These are phyloP conservation scores for Neofusicoccum umdonicola DNA, from an alignment of 2,329 filamentous ascomycete genomes.

Conservation along the genomic window DNA sequence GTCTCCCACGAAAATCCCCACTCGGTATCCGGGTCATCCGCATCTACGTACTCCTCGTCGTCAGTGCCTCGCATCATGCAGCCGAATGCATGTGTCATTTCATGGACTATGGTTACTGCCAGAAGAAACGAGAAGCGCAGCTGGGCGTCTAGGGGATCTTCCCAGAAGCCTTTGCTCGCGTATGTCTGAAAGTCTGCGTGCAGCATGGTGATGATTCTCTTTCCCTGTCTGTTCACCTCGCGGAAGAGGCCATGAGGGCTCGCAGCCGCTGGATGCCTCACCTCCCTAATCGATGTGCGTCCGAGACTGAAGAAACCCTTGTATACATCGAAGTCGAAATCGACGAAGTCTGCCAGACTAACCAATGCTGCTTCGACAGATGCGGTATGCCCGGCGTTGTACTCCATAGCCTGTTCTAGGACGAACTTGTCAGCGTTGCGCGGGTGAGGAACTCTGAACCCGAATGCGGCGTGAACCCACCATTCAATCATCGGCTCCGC, in stretches of 20 bases:
- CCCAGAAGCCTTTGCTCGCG: background rate
- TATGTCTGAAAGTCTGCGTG: background rate
- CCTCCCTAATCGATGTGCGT: background rate
- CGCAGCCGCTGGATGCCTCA: background rate
- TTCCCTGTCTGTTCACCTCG: background rate
- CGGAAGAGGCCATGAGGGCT: background rate
- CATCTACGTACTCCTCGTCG: slow-evolving; percentile 27
- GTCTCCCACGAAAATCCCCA: slow-evolving; percentile 38
- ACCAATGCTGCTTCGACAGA: background rate
- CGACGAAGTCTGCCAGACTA: background rate
- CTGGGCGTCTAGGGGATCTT: background rate
- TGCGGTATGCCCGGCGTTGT: background rate
- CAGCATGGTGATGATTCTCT: background rate
- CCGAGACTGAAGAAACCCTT: background rate
- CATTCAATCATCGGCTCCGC: slow-evolving; percentile 4
- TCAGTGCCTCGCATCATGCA: slow-evolving; percentile 31
- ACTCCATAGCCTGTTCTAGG: background rate
- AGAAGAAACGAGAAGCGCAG: slow-evolving; percentile 36
- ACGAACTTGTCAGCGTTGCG: background rate
- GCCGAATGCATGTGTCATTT: slow-evolving; percentile 35
- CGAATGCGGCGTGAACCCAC: slow-evolving; percentile 13
- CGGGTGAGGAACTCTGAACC: background rate
- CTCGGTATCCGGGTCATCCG: slow-evolving; percentile 28
- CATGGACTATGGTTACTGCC: slow-evolving; percentile 32
- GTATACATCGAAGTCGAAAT: slow-evolving; percentile 2